phyloP scores from a whole-genome alignment of 352 stramenopile species.

The Aphanomyces invadans region DNA sequence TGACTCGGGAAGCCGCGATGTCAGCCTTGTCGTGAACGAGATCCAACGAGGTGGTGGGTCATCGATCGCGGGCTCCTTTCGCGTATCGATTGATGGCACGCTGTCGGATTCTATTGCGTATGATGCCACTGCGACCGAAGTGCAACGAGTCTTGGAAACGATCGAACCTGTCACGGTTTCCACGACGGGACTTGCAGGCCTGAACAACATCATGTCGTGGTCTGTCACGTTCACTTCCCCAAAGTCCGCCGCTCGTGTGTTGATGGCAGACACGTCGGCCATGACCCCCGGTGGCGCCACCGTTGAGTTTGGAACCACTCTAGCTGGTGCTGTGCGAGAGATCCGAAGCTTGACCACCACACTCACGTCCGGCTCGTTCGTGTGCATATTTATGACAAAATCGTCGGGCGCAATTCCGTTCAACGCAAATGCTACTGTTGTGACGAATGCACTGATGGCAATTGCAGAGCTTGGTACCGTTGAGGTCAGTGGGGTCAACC shows the following conservation, averaged over 20 bases:
- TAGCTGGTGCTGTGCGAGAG: background rate
- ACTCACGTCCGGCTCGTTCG: background rate
- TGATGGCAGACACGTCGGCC: background rate
- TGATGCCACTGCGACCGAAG: background rate
- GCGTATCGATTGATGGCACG: background rate
- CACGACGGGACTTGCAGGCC: background rate
- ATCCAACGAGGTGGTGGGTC: background rate
- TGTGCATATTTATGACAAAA: constrained; percentile 6
- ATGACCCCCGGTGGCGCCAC: constrained; percentile 8
- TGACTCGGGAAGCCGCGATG: constrained; percentile 11
- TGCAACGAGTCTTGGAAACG: constrained; percentile 1
- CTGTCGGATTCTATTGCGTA: constrained; percentile 14
- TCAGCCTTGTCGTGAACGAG: constrained; percentile 3
- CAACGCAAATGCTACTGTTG: background rate
- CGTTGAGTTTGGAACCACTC: constrained; percentile 17
- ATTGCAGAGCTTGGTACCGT: constrained; percentile 5
- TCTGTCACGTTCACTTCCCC: constrained; percentile 11
- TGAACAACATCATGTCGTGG: constrained; percentile 23
- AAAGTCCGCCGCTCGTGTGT: background rate
- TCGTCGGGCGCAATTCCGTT: background rate
- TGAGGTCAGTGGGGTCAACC: background rate
- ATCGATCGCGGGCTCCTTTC: background rate
- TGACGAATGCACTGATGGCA: background rate
- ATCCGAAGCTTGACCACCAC: constrained; percentile 4
- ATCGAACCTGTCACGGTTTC: constrained; percentile 13